Percentiles rank a stretch among this genome's conserved stretches.
phyloP scores from a whole-genome alignment of 1,284 basidiomycete species.

The Leccinum idahoense region DNA sequence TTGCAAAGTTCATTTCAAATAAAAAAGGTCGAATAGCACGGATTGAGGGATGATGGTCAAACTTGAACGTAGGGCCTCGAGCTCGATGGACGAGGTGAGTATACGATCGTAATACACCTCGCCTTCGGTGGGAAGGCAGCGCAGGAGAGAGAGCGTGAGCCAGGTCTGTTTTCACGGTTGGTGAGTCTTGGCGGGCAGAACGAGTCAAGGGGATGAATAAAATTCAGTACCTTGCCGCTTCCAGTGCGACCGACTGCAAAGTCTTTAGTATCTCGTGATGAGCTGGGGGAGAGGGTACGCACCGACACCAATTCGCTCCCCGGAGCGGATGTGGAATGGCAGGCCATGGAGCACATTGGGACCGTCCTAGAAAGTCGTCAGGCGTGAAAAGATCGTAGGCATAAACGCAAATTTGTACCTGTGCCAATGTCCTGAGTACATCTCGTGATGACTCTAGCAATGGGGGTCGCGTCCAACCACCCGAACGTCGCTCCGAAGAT shows the following conservation, averaged over 20 bases:
- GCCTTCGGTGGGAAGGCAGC: slow-evolving; percentile 55
- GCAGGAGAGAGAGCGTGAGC: slow-evolving; percentile 46
- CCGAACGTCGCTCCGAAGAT: too few species aligned
- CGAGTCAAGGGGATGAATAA: too few species aligned
- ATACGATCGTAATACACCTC: slow-evolving; percentile 50
- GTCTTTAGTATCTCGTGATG: too few species aligned
- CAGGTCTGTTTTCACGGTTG: slow-evolving; percentile 33
- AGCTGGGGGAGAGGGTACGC: background rate
- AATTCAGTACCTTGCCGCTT: too few species aligned
- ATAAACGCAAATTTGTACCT: slow-evolving; percentile 3
- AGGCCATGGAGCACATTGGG: slow-evolving; percentile 8
- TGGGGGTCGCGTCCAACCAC: too few species aligned
- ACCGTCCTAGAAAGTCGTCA: slow-evolving; percentile 2
- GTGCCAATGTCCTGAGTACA: slow-evolving; percentile 21
- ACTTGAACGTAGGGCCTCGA: slow-evolving; percentile 41
- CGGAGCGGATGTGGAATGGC: slow-evolving; percentile 8
- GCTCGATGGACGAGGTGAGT: slow-evolving; percentile 27
- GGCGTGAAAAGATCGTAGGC: slow-evolving; percentile 5
- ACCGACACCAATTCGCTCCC: slow-evolving; percentile 14
- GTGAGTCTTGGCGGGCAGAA: too few species aligned
- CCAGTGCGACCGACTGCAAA: too few species aligned
- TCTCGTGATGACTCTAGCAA: slow-evolving; percentile 9
- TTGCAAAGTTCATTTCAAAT: slow-evolving; percentile 33
- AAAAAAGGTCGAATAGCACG: too few species aligned
- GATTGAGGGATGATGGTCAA: slow-evolving; percentile 62